A percentile compares a stretch with the other conserved stretches of the same genome.
These are phyloP conservation scores for Gracilariopsis chorda DNA, from an alignment of 23 red algal species.

Conservation along the genomic window DNA sequence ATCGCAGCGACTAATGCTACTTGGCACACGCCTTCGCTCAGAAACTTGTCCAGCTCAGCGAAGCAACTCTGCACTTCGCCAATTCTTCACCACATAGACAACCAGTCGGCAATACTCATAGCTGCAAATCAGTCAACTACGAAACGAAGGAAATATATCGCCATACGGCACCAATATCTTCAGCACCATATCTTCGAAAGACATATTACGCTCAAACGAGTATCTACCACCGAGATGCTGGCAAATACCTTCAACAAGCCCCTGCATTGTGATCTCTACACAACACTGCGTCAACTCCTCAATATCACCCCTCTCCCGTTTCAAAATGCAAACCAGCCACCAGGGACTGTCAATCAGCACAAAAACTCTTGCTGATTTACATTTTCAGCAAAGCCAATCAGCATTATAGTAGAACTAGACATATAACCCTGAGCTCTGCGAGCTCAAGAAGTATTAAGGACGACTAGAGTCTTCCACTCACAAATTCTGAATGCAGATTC, in stretches of 20 bases:
- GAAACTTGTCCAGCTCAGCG: too few relatives aligned
- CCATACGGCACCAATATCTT: neutral
- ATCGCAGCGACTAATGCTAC: too few relatives aligned
- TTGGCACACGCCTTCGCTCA: too few relatives aligned
- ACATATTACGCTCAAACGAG: neutral
- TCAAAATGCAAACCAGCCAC: neutral
- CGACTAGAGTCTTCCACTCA: too few relatives aligned
- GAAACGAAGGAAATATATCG: conserved; percentile 8
- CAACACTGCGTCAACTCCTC: neutral
- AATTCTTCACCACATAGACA: neutral
- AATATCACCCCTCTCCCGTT: neutral
- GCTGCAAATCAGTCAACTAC: neutral
- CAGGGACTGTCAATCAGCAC: conserved; percentile 1
- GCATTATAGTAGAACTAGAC: too few relatives aligned
- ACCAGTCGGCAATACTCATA: neutral
- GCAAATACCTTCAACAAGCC: neutral
- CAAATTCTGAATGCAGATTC: too few relatives aligned
- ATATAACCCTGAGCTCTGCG: too few relatives aligned
- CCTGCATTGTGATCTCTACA: neutral
- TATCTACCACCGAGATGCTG: neutral
- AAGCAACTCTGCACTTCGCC: too few relatives aligned
- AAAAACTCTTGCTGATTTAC: too few relatives aligned
- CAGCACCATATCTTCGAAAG: neutral
- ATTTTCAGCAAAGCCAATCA: too few relatives aligned
- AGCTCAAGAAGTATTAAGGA: too few relatives aligned